A percentile compares a stretch with the other conserved stretches of the same genome.
Evolutionary conservation across 2,329 filamentous ascomycete genomes (phyloP).

Genomic region (Furcasterigmium sp.): DNA sequence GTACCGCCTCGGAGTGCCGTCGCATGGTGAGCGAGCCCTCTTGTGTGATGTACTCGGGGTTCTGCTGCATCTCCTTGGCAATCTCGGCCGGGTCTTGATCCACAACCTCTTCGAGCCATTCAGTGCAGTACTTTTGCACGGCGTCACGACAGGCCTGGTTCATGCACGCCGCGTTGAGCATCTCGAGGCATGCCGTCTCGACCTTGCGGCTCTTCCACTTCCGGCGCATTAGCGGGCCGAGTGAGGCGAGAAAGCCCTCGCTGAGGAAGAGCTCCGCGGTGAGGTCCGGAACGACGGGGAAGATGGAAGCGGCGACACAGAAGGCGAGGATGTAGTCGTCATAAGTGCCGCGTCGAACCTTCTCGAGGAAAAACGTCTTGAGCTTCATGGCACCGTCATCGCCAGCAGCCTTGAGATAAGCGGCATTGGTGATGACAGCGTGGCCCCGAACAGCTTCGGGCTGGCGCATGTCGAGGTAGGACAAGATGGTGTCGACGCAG

Average conservation of each 20-base stretch:
- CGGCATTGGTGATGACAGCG: slow-evolving; percentile 75
- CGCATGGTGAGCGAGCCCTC: slow-evolving; percentile 56
- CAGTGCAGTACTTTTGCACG: slow-evolving; percentile 75
- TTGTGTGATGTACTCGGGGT: slow-evolving; percentile 52
- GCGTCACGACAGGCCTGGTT: slow-evolving; percentile 76
- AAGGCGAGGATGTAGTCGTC: slow-evolving; percentile 90
- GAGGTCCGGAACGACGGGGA: slow-evolving; percentile 75
- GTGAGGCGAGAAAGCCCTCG: slow-evolving; percentile 75
- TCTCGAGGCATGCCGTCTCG: slow-evolving; percentile 79
- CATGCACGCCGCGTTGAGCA: slow-evolving; percentile 89
- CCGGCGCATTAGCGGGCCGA: slow-evolving; percentile 71
- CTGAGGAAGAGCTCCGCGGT: slow-evolving; percentile 78
- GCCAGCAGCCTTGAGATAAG: slow-evolving; percentile 73
- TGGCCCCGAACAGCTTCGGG: slow-evolving; percentile 70
- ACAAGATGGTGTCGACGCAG: slow-evolving; percentile 79
- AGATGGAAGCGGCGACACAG: slow-evolving; percentile 83
- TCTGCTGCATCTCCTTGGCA: slow-evolving; percentile 42
- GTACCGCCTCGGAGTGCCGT: slow-evolving; percentile 56
- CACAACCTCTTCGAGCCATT: slow-evolving; percentile 83
- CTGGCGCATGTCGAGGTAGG: slow-evolving; percentile 79
- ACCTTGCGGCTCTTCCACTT: slow-evolving; percentile 83
- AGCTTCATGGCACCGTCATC: slow-evolving; percentile 67
- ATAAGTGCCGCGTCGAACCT: slow-evolving; percentile 68
- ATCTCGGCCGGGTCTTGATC: slow-evolving; percentile 61
- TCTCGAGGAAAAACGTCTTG: slow-evolving; percentile 66